Conservation (phyloP, 2,329 filamentous ascomycete species). For the Alternaria sp. region DNA sequence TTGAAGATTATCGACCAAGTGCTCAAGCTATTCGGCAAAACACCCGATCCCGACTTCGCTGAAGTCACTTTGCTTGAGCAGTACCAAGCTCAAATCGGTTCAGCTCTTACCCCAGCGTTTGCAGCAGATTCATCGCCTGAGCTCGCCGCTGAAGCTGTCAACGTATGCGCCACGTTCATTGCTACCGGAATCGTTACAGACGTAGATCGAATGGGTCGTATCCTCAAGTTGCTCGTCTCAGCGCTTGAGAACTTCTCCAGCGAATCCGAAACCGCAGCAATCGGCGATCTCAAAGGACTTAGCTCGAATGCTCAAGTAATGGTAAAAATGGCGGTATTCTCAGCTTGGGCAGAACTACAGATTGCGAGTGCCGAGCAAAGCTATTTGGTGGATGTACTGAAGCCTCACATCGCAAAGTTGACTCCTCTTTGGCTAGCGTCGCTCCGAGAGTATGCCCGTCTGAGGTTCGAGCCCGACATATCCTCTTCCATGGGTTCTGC, state of each 20-base stretch:
- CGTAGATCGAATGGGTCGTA: conserved; percentile 97
- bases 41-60: conserved; percentile 95
- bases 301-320: conserved; percentile 97
- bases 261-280: conserved; percentile 80
- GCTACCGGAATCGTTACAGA: conserved; percentile 97
- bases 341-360: conserved; percentile 95
- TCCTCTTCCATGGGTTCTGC: conserved; percentile 86
- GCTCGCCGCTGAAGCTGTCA: conserved; percentile 92
- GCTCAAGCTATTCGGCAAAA: conserved; percentile 93
- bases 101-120: conserved; percentile 93
- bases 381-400: conserved; percentile 86
- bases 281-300: conserved; percentile 89
- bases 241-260: conserved; percentile 91
- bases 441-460: conserved; percentile 86
- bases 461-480: conserved; percentile 96
- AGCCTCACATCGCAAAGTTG: conserved; percentile 85
- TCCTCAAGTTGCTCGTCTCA: conserved; percentile 88
- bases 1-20: conserved; percentile 93
- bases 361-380: conserved; percentile 91
- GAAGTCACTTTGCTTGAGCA: conserved; percentile 96
- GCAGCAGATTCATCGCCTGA: conserved; percentile 95
- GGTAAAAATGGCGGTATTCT: conserved; percentile 97
- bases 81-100: conserved; percentile 98
- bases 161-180: conserved; percentile 97
- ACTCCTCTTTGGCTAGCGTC: conserved; percentile 95